phyloP scores from a whole-genome alignment of 208 protist genomes.

The Crithidia expoeki region DNA sequence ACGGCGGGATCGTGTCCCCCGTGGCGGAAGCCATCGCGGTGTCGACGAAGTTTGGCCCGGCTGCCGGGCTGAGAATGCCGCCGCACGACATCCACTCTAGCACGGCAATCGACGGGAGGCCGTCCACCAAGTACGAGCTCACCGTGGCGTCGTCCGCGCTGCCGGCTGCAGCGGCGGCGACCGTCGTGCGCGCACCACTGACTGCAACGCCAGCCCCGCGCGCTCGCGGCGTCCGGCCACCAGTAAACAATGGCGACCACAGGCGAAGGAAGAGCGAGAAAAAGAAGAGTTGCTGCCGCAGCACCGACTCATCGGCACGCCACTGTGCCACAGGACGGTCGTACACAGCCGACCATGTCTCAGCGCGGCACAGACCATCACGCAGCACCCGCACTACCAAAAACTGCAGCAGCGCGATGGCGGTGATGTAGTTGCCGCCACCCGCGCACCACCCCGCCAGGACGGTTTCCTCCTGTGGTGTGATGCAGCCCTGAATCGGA shows the following conservation, averaged over 20 bases:
- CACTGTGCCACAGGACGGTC: slow-evolving; percentile 41
- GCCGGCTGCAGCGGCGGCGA: too few species aligned
- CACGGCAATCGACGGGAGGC: slow-evolving; percentile 51
- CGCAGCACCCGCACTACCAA: slow-evolving; percentile 72
- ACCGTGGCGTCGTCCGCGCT: slow-evolving; percentile 13
- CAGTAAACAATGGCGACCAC: slow-evolving; percentile 83
- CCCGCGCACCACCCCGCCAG: slow-evolving; percentile 59
- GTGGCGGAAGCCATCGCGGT: slow-evolving; percentile 13
- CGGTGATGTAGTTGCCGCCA: slow-evolving; percentile 79
- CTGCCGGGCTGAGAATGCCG: slow-evolving; percentile 9
- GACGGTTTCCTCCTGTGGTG: slow-evolving; percentile 70
- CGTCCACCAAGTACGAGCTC: slow-evolving; percentile 36
- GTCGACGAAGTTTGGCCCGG: slow-evolving; percentile 23
- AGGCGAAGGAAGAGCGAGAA: slow-evolving; percentile 75
- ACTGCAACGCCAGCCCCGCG: not conserved
- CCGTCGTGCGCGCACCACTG: not conserved
- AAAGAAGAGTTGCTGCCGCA: slow-evolving; percentile 87
- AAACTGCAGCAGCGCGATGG: slow-evolving; percentile 76
- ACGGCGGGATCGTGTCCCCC: slow-evolving; percentile 16
- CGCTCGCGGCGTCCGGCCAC: slow-evolving; percentile 26
- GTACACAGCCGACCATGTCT: slow-evolving; percentile 80
- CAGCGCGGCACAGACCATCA: slow-evolving; percentile 65
- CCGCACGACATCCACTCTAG: slow-evolving; percentile 80
- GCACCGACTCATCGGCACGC: slow-evolving; percentile 52
- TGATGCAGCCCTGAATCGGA: slow-evolving; percentile 59